Evolutionary conservation across 345 rosid species (phyloP), one percentile per base, ranked within the genome.

Genomic region (Brassica incana): DNA sequence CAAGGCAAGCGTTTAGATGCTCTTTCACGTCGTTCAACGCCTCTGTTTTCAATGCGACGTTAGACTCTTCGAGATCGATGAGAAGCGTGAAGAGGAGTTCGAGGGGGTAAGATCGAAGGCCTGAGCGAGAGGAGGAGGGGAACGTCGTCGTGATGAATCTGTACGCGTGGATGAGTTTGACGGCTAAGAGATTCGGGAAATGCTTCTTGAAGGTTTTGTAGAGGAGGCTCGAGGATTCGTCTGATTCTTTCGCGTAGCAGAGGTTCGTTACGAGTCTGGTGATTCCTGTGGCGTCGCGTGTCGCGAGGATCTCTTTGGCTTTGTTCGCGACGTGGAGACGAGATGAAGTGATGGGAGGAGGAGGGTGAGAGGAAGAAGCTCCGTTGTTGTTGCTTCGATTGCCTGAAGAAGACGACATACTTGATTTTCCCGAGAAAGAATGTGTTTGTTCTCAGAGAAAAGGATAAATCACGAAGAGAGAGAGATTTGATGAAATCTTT

Each of bases 201-300:
- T 73, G 54, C 1, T 20, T 10, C 5, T 10, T 5, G 77, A 73
- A 73, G 6, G 7, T n/a, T 2, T 43, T 0, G 74, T 67, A 73
- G 0, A 78, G 74, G n/a, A 20, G 78, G 11, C 60, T 32, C 3
- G 73, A 43, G 3, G 73, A 72, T 12, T 59, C 35, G 6, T 38
- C 67, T 59, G 48, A 5, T 67, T 73, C 78, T 78, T 78, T 78
- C 3, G 2, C 74, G 77, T 20, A 45, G 15, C 77, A 78, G 64
- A 78, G 77, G 1, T 0, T 73, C 5, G 54, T 59, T 56, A 78
- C 63, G 75, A 79, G 78, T 3, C 8, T 45, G 2, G 70, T 14
- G 2, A 73, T n/a, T 8, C 3, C 48, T 23, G 65, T 50, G 43
- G 50, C 0, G 43, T 79, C 48, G 12, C 1, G 3, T 18, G 45